These are phyloP conservation scores for Capsicum rhomboideum DNA, from an alignment of 257 asterid genomes.

Conservation along the genomic window DNA sequence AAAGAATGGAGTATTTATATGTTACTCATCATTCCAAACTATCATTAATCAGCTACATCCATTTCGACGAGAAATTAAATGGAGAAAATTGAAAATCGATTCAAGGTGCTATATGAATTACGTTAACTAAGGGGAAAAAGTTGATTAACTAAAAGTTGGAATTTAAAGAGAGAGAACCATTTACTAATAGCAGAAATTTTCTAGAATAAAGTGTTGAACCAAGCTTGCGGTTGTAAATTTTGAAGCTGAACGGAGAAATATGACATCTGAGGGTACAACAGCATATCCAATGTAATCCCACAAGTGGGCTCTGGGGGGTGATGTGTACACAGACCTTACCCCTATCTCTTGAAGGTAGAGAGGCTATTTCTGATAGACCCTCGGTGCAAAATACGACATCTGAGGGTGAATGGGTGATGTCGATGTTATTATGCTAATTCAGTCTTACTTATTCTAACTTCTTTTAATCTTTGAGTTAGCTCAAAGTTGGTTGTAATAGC, in stretches of 20 bases:
- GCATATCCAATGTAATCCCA: no score
- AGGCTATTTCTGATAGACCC: no score
- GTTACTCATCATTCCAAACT: background rate
- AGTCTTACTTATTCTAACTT: background rate
- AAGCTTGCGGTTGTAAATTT: background rate
- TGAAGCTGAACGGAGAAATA: background rate
- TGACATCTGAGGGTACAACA: background rate
- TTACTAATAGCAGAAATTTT: background rate
- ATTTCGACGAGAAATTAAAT: background rate
- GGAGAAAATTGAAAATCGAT: background rate
- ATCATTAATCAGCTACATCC: background rate
- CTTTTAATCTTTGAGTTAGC: background rate
- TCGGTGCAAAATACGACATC: background rate
- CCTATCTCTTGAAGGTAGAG: no score
- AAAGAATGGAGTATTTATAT: background rate
- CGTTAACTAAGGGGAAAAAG: background rate
- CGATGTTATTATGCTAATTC: background rate
- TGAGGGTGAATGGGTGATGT: background rate
- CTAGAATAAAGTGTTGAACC: background rate
- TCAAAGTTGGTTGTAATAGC: background rate
- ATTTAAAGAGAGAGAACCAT: background rate
- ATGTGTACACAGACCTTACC: no score
- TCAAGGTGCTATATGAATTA: background rate
- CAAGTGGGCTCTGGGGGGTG: no score
- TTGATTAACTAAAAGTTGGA: background rate